Base-by-base conservation (phyloP, 805 yeast genomes). In the Jamesozyma spencerorum region DNA sequence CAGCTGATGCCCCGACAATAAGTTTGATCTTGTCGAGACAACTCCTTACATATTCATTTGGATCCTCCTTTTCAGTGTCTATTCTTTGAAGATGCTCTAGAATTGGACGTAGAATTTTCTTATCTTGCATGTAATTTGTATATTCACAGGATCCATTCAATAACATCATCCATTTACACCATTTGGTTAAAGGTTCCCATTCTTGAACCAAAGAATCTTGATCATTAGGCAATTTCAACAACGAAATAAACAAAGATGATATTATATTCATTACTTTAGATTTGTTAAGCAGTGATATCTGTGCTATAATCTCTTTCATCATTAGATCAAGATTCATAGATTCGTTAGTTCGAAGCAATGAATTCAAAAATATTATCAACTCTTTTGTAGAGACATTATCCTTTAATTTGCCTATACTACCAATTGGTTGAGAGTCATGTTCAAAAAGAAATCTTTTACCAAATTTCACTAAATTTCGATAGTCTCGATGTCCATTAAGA, bases 61-160 rank as follows among this genome's bases (percentile, higher is more conserved):
- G 37, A 24, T 34, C n/a, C 8, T 24, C 13, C n/a, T 12, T 46
- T 26, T 13, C 55, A 51, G 34, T 47, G 36, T 12, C 37, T 35
- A n/a, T 18, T 7, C 22, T 34, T 40, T 20, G 47, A 2, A 35
- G 27, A 10, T 32, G 26, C 14, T 40, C 34, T 7, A 54, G 24
- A 12, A 30, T 13, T 8, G 53, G 45, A 27, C 46, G 44, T 24
- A 56, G 30, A 17, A 49, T 33, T n/a, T 37, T 24, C 34, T 41
- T 47, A 24, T 56, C 38, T 20, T 46, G 42, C 31, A 48, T 43
- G 38, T 48, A 56, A 20, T 45, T 47, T 4, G 49, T 42, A 24
- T 52, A 46, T 31, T 55, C 54, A 37, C 58, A 57, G 38, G 51
- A 52, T 5, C 63, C 62, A 24, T 54, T 47, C 27, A 55, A 29